phyloP scores from a whole-genome alignment of 768 basidiomycete genomes.

The Xerocomus potaroensis region DNA sequence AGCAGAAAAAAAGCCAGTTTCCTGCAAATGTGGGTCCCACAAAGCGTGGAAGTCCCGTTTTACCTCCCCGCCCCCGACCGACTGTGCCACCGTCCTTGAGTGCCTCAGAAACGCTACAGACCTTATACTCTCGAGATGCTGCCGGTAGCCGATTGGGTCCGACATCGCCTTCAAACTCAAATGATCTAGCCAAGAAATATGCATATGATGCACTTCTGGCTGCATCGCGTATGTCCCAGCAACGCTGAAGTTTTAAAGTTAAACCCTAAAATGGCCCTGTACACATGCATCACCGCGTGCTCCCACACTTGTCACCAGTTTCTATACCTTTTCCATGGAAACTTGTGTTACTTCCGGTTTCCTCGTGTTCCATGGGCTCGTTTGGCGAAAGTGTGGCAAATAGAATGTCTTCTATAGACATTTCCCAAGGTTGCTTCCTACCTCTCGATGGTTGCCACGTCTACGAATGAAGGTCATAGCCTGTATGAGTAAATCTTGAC shows the following conservation, averaged over 20 bases:
- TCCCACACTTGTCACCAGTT: conserved; percentile 1
- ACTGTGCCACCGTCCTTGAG: background rate
- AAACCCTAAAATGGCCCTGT: background rate
- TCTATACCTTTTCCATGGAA: conserved; percentile 9
- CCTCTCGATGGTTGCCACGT: background rate
- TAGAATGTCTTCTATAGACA: background rate
- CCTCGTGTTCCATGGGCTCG: too few species aligned
- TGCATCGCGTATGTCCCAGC: conserved; percentile 1
- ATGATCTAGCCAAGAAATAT: conserved; percentile 8
- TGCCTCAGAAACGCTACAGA: background rate
- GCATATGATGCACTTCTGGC: conserved; percentile 5
- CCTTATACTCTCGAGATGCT: conserved; percentile 3
- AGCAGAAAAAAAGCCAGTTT: background rate
- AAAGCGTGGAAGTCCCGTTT: background rate
- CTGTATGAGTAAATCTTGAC: background rate
- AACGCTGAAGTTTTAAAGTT: conserved; percentile 2
- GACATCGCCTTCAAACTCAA: conserved; percentile 4
- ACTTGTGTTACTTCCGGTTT: background rate
- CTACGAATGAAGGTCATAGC: conserved; percentile 3
- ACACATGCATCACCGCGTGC: too few species aligned
- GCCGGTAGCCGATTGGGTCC: conserved; percentile 1
- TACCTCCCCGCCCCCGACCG: background rate
- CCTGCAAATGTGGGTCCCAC: conserved; percentile 1
- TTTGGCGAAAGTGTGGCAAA: background rate
- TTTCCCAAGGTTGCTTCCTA: conserved; percentile 8